phyloP scores from a whole-genome alignment of 2,329 filamentous ascomycete genomes.

The Pseudocercospora crystallina region DNA sequence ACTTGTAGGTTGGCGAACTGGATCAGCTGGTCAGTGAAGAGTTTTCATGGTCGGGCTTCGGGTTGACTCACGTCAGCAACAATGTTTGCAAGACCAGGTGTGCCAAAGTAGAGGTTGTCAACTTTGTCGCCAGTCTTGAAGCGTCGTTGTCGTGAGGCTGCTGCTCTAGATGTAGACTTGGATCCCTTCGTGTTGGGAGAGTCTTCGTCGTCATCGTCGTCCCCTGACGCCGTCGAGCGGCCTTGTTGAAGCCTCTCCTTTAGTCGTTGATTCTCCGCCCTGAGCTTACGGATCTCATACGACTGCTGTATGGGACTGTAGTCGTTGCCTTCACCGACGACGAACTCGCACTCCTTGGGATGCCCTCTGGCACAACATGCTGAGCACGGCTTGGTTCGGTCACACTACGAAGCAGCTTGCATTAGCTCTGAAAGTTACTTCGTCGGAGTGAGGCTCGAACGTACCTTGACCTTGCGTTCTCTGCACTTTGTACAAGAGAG shows the following conservation, averaged over 20 bases:
- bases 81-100: slow-evolving; percentile 49
- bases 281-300: slow-evolving; percentile 49
- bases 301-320: slow-evolving; percentile 50
- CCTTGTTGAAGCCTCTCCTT: slow-evolving; percentile 43
- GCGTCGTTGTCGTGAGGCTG: slow-evolving; percentile 32
- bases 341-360: slow-evolving; percentile 49
- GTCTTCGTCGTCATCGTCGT: slow-evolving; percentile 40
- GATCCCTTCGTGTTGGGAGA: slow-evolving; percentile 28
- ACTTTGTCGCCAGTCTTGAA: slow-evolving; percentile 42
- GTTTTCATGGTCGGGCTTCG: slow-evolving; percentile 1
- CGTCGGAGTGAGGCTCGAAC: slow-evolving; percentile 13
- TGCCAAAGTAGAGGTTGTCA: slow-evolving; percentile 52
- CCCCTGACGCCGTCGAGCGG: slow-evolving; percentile 32
- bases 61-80: slow-evolving; percentile 44
- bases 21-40: slow-evolving; percentile 12
- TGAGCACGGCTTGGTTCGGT: slow-evolving; percentile 51
- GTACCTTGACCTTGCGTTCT: slow-evolving; percentile 50
- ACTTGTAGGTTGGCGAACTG: slow-evolving; percentile 46
- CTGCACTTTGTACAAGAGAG: slow-evolving; percentile 52
- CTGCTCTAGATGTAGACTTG: slow-evolving; percentile 22
- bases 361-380: slow-evolving; percentile 50
- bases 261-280: slow-evolving; percentile 46
- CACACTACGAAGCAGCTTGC: slow-evolving; percentile 39
- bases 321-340: slow-evolving; percentile 46
- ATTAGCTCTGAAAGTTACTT: slow-evolving; percentile 6